Conservation (phyloP, 1,284 basidiomycete species). For the Irpex sp. region DNA sequence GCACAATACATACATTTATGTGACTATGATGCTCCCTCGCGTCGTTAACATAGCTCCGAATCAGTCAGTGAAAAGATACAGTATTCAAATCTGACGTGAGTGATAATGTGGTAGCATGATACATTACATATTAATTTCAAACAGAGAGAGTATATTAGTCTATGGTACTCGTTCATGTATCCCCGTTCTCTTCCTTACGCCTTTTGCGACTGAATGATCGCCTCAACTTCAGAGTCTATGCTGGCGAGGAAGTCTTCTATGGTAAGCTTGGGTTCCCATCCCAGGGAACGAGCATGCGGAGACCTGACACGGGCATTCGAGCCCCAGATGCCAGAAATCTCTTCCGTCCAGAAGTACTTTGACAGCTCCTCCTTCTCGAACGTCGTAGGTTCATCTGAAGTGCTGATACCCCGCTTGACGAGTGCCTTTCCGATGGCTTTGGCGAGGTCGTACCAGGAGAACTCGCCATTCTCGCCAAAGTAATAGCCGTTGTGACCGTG, state of each 20-base stretch:
- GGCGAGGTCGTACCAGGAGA: conserved; percentile 25
- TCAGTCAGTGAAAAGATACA: too few relatives aligned
- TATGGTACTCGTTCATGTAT: too few relatives aligned
- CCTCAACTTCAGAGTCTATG: not conserved
- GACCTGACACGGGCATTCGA: not conserved
- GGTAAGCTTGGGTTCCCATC: not conserved
- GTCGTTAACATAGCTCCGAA: too few relatives aligned
- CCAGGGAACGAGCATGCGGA: not conserved
- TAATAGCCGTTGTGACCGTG: conserved; percentile 41
- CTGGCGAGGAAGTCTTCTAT: not conserved
- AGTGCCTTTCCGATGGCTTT: conserved; percentile 30
- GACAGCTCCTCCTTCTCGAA: conserved; percentile 5
- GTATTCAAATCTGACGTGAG: too few relatives aligned
- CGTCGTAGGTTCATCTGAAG: conserved; percentile 2
- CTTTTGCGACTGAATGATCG: not conserved
- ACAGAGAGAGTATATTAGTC: too few relatives aligned
- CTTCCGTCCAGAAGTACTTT: conserved; percentile 11
- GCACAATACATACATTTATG: too few relatives aligned
- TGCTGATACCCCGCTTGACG: conserved; percentile 15
- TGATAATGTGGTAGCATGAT: too few relatives aligned
- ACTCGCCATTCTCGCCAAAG: conserved; percentile 40
- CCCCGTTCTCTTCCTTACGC: too few relatives aligned
- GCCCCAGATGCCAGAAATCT: not conserved
- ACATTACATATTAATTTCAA: too few relatives aligned
- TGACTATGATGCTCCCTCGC: too few relatives aligned